Evolutionary conservation across 257 asterid species (phyloP), one percentile per base, ranked within the genome.

Genomic region (Prunella vulgaris): DNA sequence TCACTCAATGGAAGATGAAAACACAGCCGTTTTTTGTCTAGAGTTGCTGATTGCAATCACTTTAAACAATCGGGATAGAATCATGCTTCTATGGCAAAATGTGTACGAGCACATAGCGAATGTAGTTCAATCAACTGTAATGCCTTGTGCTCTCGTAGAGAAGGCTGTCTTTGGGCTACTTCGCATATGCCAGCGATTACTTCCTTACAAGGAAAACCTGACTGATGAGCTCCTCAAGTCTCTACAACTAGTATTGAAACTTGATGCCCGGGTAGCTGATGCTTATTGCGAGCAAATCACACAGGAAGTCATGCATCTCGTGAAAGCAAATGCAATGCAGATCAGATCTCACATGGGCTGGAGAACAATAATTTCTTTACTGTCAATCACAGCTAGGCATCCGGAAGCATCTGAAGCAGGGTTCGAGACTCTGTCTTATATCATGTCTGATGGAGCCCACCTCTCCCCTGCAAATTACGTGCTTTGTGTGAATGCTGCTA

Each of bases 361-460:
- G 98, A 88, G 96, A 71, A 88, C 93, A 2, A 88, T 93, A 66
- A 76, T 86, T 58, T 93, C 95, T 33, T 81, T 93, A 68, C 94
- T 93, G 52, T 93, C 96, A 1, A 87, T 88, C 75, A 88, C 97
- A 17, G 96, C 97, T 24, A 86, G 94, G 60, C 98, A 93, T 79
- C 98, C 98, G 3, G 98, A 93, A 80, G 98, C 98, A 28, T 90
- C 97, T 2, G 98, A 93, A 64, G 81, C 88, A 3, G 98, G 98
- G 32, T 93, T 86, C 28, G 96, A 93, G 79, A 85, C 96, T 3
- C 78, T 93, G 42, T 83, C 95, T 25, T 85, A 79, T 71, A 80
- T 93, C 76, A 90, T 93, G 98, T 80, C 89, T 49, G 97, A 84
- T 5, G 95, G 97, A 69, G 88, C 92, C 77, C 95, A 90, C 82